Evolutionary conservation across 495 filamentous ascomycete genomes (phyloP), one percentile per base, ranked within the genome.

Genomic region (Penicillium paxilli): DNA sequence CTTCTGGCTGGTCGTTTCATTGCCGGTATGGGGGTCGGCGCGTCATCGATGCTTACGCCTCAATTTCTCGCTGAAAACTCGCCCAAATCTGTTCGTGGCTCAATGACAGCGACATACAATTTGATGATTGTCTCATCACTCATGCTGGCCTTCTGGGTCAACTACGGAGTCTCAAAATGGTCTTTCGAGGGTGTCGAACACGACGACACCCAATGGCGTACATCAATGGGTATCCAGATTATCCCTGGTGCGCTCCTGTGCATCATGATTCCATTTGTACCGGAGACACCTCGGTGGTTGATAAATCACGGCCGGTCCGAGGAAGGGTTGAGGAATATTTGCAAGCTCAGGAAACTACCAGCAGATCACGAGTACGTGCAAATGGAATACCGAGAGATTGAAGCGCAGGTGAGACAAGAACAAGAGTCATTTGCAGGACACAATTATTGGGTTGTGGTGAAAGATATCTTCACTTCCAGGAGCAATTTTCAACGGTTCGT

Each of bases 361-460:
- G 61, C 65, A 1, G 76, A 82, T 25, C 77, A 88, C 51, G 67
- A 78, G 16, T 87, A 86, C 61, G 79, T 87, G 38, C 52, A 83
- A 6, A 79, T 57, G 7, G 65, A 68, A 45, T 68, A 54, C 20
- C 56, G 53, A 16, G 65, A 68, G 48, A 69, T 65, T 17, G 20
- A 54, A 38, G 55, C 59, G 6, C 64, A 68, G 49, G 65, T 63
- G 14, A 54, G 47, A n/a, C 52, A 61, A 26, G 65, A 63, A 37
- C 65, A 68, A 17, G 62, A 66, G 47, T 57, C 41, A 11, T 65
- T 52, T 48, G 50, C 51, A 12, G 63, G 63, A 0, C 63, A 65
- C 48, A 65, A 47, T 41, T 65, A 65, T 24, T 62, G 58, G 63
- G 53, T 65, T 19, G 59, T 65, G 0, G 4, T 65, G 9, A 68